Evolutionary conservation across 163 green algal species (phyloP).

Genomic region (Smithsoniella earleae): DNA sequence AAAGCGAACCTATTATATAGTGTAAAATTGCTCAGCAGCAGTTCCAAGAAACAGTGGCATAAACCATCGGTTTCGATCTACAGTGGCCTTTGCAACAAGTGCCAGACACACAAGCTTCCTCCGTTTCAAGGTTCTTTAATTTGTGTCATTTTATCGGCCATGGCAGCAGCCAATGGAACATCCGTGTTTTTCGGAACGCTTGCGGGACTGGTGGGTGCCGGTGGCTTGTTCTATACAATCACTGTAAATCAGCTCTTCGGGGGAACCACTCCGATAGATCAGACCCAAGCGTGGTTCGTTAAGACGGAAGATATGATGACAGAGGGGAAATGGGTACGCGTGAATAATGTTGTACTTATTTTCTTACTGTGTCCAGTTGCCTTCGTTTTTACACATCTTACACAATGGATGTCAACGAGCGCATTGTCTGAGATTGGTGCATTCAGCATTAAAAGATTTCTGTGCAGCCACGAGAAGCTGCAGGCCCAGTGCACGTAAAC

Average conservation of each 20-base stretch:
- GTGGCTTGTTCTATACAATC: constrained; percentile 10
- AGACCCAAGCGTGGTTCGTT: constrained; percentile 6
- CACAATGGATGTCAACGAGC: not conserved
- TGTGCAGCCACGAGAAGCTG: constrained; percentile 19
- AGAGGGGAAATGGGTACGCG: constrained; percentile 21
- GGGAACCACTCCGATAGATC: not conserved
- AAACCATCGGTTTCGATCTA: not conserved
- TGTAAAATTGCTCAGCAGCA: not conserved
- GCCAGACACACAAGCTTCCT: no score
- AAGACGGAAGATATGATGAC: constrained; percentile 16
- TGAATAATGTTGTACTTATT: no score
- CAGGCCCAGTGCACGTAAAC: constrained; percentile 12
- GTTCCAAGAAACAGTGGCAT: not conserved
- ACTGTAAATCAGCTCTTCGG: not conserved
- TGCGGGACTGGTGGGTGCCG: not conserved
- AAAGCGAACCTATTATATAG: no score
- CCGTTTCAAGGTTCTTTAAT: no score
- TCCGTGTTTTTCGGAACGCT: constrained; percentile 4
- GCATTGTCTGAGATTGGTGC: not conserved
- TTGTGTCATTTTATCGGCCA: no score
- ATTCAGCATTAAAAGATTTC: not conserved
- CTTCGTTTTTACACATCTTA: not conserved
- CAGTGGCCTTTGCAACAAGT: not conserved
- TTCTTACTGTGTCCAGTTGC: not conserved
- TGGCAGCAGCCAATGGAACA: constrained; percentile 8